phyloP scores from a whole-genome alignment of 768 basidiomycete genomes.

The Lactarius tabidus region DNA sequence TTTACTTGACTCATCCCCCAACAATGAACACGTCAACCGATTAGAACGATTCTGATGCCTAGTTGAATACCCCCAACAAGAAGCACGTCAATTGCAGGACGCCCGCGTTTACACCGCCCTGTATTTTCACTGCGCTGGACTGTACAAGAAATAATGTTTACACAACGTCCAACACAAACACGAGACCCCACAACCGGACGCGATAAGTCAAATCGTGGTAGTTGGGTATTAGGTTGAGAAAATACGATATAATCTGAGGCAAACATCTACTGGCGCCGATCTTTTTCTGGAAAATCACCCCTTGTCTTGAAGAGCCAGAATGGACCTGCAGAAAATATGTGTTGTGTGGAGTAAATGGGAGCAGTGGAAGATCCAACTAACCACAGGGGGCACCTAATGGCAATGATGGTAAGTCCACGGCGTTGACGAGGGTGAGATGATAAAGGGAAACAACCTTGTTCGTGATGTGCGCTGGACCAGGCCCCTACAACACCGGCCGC shows the following conservation, averaged over 20 bases:
- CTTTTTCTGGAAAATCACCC: not conserved
- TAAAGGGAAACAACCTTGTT: slow-evolving; percentile 39
- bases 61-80: not conserved
- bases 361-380: slow-evolving; percentile 32
- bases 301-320: slow-evolving; percentile 63
- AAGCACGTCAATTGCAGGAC: not conserved
- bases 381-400: slow-evolving; percentile 60
- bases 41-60: no score
- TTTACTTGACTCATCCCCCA: not conserved
- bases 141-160: not conserved
- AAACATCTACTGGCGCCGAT: slow-evolving; percentile 9
- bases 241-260: not conserved
- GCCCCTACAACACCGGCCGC: slow-evolving; percentile 62
- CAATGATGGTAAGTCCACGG: slow-evolving; percentile 6
- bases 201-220: not conserved
- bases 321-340: slow-evolving; percentile 43
- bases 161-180: not conserved
- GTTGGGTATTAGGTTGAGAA: not conserved
- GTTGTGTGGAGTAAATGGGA: not conserved
- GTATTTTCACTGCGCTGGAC: not conserved
- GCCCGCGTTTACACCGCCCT: not conserved
- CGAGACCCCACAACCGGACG: not conserved
- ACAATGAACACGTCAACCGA: not conserved
- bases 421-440: slow-evolving; percentile 1
- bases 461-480: slow-evolving; percentile 63